Conservation (phyloP, 1,139 yeast species). For the Kodamaea suecica region DNA sequence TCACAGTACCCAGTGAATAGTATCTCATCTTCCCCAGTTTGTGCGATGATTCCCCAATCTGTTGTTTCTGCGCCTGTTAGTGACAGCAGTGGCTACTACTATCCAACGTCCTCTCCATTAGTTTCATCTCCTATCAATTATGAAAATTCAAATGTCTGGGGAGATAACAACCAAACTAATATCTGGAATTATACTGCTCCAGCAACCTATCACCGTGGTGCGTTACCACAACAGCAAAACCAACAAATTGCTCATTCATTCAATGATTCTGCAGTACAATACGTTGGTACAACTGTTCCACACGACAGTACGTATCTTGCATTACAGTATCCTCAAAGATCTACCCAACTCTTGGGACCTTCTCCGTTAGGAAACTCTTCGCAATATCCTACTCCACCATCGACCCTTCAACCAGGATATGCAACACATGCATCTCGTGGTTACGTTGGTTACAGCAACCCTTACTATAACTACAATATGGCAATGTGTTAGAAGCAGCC, state of each 20-base stretch:
- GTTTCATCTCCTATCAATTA: conserved; percentile 14
- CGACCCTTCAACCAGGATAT: conserved; percentile 3
- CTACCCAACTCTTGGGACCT: conserved; percentile 9
- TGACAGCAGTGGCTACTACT: conserved; percentile 12
- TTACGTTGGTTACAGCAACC: conserved; percentile 40
- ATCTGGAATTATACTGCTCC: conserved; percentile 4
- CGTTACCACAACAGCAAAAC: no score
- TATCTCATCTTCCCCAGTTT: conserved; percentile 29
- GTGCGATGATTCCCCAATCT: conserved; percentile 7
- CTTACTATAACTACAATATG: conserved; percentile 36
- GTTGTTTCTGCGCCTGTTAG: conserved; percentile 3
- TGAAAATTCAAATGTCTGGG: conserved; percentile 13
- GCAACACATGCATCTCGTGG: conserved; percentile 10
- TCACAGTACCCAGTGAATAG: conserved; percentile 9
- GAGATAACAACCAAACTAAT: conserved; percentile 7
- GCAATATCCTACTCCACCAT: conserved; percentile 5
- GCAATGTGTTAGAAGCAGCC: conserved; percentile 37
- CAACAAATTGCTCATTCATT: conserved; percentile 3
- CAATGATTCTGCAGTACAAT: conserved; percentile 15
- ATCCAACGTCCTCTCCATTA: conserved; percentile 15
- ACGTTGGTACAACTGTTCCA: conserved; percentile 9
- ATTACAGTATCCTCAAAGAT: conserved; percentile 6
- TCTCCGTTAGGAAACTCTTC: conserved; percentile 4
- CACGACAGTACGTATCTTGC: background rate
- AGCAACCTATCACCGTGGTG: conserved; percentile 2